These are phyloP conservation scores for Erysimum cheiri DNA, from an alignment of 441 rosid genomes.

Conservation along the genomic window DNA sequence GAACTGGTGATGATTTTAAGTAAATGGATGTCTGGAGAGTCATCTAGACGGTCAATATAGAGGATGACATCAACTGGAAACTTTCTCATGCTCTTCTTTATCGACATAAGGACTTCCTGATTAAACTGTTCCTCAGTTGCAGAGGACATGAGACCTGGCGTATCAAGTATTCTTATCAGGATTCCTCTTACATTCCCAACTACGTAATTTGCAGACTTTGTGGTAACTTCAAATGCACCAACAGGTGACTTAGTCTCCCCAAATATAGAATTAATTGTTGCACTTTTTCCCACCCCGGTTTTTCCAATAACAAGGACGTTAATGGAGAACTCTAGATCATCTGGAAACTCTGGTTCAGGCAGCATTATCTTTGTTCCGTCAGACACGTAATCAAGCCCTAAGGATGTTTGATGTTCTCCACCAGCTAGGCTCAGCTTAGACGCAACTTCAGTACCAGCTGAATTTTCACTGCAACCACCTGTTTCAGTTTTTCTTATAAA, in stretches of 20 bases:
- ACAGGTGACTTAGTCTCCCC: conserved; percentile 55
- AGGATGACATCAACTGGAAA: conserved; percentile 81
- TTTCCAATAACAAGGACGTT: conserved; percentile 82
- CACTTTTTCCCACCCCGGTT: conserved; percentile 94
- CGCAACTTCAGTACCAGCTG: conserved; percentile 56
- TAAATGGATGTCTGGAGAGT: conserved; percentile 57
- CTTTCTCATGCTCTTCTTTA: conserved; percentile 65
- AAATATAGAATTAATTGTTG: conserved; percentile 83
- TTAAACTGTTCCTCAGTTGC: conserved; percentile 57
- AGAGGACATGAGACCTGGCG: conserved; percentile 74
- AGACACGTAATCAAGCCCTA: conserved; percentile 50
- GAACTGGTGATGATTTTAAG: conserved; percentile 54
- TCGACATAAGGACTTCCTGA: conserved; percentile 57
- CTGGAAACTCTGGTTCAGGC: conserved; percentile 56
- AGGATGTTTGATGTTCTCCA: conserved; percentile 47
- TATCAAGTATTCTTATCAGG: conserved; percentile 64
- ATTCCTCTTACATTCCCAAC: conserved; percentile 64
- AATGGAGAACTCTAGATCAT: conserved; percentile 58
- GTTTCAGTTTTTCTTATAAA: conserved; percentile 58
- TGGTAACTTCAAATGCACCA: conserved; percentile 69
- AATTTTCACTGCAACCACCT: conserved; percentile 56
- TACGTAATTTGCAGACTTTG: conserved; percentile 58
- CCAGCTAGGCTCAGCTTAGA: conserved; percentile 48
- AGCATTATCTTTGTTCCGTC: conserved; percentile 51
- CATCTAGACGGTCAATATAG: conserved; percentile 77